Evolutionary conservation across 345 rosid genomes (phyloP), one percentile per base, ranked within the genome.

Genomic region (Erysimum cheiranthoides): DNA sequence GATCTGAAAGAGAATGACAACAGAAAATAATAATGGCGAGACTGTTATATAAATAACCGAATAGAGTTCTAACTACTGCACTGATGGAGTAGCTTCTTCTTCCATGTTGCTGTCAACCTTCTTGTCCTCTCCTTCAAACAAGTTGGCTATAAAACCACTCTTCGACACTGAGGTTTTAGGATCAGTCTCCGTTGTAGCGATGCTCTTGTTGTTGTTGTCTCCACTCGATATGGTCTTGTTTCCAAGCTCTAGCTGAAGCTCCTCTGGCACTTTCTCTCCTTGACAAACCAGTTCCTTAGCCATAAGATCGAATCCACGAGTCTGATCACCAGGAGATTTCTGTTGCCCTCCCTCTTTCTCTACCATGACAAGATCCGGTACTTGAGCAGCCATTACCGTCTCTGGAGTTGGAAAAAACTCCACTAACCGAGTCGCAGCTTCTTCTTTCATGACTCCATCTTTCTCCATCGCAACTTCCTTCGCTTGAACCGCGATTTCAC

Each of bases 161-260:
- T 75, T 75, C 1, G 61, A 58, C 18, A 16, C 67, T n/a, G 32
- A 40, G 27, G 1, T 3, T 32, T 36, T 36, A 57, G 51, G 40
- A 25, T 47, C 63, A 31, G 46, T 40, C 56, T 59, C 62, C 46
- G 10, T 46, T 45, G 38, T n/a, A 0, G 1, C 8, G 10, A 3
- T 25, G 45, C 45, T n/a, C n/a, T n/a, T 45, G n/a, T 28, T 51
- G 42, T 17, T 69, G 42, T 30, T 10, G 3, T 58, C 78, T 56
- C 75, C 84, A 35, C 21, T 38, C 62, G 14, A 0, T 38, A 76
- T 11, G 8, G 34, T 50, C 78, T 79, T 80, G 77, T 65, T 73
- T 16, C 72, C 77, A 75, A 70, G 77, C 80, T 80, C 84, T 39
- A 68, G 27, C 54, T 54, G 75, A 31, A 82, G 71, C 61, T 74